Evolutionary conservation across 1,139 yeast species (phyloP).

Genomic region (Kluyveromyces sp.): DNA sequence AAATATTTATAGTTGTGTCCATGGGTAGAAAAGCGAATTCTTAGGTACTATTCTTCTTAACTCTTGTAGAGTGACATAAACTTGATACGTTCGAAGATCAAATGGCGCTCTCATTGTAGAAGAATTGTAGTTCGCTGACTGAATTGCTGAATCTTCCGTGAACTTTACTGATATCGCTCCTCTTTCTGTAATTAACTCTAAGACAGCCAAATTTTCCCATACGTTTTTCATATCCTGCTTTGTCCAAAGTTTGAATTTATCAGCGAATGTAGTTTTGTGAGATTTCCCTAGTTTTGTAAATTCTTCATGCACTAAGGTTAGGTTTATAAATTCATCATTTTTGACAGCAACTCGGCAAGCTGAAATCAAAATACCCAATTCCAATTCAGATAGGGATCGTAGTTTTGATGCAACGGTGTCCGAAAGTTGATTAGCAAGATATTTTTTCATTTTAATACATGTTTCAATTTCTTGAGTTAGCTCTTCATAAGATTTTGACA

Average conservation of each 20-base stretch:
- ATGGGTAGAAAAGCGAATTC: slow-evolving; percentile 26
- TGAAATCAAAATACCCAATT: slow-evolving; percentile 58
- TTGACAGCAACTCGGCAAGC: slow-evolving; percentile 66
- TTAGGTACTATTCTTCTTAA: slow-evolving; percentile 25
- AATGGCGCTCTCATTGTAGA: slow-evolving; percentile 26
- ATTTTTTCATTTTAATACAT: slow-evolving; percentile 14
- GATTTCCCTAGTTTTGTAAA: slow-evolving; percentile 51
- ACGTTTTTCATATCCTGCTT: slow-evolving; percentile 42
- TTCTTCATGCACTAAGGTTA: slow-evolving; percentile 72
- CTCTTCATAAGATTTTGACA: slow-evolving; percentile 12
- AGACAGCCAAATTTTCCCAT: slow-evolving; percentile 39
- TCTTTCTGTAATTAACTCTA: slow-evolving; percentile 26
- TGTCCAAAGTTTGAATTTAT: slow-evolving; percentile 42
- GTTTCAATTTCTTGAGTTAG: slow-evolving; percentile 14
- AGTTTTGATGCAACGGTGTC: slow-evolving; percentile 23
- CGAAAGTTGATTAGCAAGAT: slow-evolving; percentile 23
- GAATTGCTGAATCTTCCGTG: slow-evolving; percentile 28
- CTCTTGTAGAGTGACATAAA: slow-evolving; percentile 26
- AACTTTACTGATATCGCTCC: slow-evolving; percentile 26
- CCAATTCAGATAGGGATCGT: slow-evolving; percentile 56
- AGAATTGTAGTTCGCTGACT: slow-evolving; percentile 28
- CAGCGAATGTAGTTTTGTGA: slow-evolving; percentile 34
- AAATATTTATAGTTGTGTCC: slow-evolving; percentile 26
- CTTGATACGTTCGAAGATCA: slow-evolving; percentile 25
- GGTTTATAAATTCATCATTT: slow-evolving; percentile 54